Percentiles rank a stretch among this genome's conserved stretches.
These are phyloP conservation scores for Apophysomyces ossiformis DNA, from an alignment of 371 early-diverging fungal genomes.

Conservation along the genomic window DNA sequence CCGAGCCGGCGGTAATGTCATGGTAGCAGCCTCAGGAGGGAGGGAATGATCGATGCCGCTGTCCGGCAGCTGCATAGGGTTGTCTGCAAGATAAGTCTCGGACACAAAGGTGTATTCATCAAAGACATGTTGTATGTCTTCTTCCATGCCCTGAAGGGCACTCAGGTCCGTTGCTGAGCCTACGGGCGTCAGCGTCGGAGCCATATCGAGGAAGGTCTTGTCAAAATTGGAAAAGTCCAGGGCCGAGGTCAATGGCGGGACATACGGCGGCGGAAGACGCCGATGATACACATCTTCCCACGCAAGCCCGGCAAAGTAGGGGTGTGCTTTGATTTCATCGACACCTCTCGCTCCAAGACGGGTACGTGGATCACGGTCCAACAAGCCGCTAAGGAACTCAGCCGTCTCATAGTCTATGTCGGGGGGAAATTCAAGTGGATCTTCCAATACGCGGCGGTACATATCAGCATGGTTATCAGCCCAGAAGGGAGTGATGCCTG, in stretches of 20 bases:
- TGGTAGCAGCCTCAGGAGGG: too few relatives aligned
- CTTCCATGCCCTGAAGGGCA: neutral
- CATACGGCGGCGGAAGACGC: constrained; percentile 57
- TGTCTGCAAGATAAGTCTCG: constrained; percentile 23
- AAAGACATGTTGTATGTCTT: constrained; percentile 60
- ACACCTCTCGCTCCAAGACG: constrained; percentile 69
- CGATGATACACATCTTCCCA: constrained; percentile 73
- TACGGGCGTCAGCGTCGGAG: constrained; percentile 52
- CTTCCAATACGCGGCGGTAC: constrained; percentile 82
- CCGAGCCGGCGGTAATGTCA: constrained; percentile 24
- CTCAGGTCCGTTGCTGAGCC: constrained; percentile 49
- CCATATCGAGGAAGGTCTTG: constrained; percentile 58
- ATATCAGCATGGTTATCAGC: constrained; percentile 78
- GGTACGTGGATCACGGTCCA: constrained; percentile 66
- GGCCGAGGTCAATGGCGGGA: constrained; percentile 57
- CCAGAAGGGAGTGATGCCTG: constrained; percentile 82
- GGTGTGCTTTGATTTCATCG: constrained; percentile 68
- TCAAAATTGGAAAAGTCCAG: constrained; percentile 74
- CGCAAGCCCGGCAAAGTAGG: constrained; percentile 68
- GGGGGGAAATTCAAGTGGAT: constrained; percentile 75
- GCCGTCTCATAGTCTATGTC: constrained; percentile 64
- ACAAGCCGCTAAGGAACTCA: constrained; percentile 61
- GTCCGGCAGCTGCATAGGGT: neutral
- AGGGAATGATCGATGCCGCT: neutral
- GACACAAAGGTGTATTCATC: constrained; percentile 61